Evolutionary conservation across 768 basidiomycete genomes (phyloP).

Genomic region (Tylopilus plumbeoviolaceoides): DNA sequence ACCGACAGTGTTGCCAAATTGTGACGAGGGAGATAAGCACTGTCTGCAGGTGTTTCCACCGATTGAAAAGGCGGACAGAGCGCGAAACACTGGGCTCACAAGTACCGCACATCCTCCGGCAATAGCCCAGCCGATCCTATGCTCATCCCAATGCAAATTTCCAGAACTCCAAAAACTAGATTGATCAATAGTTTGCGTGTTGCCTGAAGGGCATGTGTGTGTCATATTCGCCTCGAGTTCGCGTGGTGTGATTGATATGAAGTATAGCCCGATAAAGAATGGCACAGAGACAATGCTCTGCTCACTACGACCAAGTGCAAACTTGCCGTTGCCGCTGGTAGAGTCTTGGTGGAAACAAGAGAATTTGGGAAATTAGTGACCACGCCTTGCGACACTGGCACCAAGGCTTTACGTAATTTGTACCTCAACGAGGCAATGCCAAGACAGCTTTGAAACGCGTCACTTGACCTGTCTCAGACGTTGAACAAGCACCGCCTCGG

Average conservation of each 20-base stretch:
- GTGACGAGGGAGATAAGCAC: conserved; percentile 50
- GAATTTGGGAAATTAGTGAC: background rate
- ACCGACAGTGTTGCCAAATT: conserved; percentile 64
- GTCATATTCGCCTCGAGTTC: conserved; percentile 16
- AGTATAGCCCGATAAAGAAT: background rate
- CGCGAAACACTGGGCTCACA: conserved; percentile 35
- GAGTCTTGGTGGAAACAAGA: background rate
- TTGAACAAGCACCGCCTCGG: too few relatives aligned
- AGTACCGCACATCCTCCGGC: conserved; percentile 56
- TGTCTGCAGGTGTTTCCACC: conserved; percentile 29
- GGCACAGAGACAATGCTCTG: conserved; percentile 7
- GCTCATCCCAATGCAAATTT: conserved; percentile 54
- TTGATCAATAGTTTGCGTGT: conserved; percentile 51
- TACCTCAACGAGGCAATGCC: background rate
- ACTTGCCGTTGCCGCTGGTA: background rate
- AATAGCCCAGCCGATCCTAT: conserved; percentile 72
- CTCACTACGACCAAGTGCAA: conserved; percentile 4
- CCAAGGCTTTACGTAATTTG: background rate
- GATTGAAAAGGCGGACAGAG: background rate
- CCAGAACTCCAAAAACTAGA: conserved; percentile 56
- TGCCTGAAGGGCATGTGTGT: conserved; percentile 47
- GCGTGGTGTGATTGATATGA: background rate
- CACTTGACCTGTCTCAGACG: too few relatives aligned
- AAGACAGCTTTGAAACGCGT: background rate
- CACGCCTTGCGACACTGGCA: background rate